These are phyloP conservation scores for Solanum pinnatisectum DNA, from an alignment of 257 asterid genomes.

Conservation along the genomic window DNA sequence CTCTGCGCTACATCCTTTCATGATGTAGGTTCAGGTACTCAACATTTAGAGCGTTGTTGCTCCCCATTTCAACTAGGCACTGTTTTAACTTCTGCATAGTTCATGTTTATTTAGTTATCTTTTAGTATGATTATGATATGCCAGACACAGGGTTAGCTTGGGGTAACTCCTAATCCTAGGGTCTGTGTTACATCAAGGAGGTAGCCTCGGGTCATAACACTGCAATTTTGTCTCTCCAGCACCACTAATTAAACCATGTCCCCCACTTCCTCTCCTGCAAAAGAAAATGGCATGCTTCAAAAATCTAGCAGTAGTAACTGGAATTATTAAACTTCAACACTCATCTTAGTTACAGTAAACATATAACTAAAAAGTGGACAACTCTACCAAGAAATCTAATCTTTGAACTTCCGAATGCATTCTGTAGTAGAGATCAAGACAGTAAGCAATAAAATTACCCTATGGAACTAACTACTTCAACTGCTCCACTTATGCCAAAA, in stretches of 20 bases:
- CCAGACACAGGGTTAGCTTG: no score
- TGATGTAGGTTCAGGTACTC: no score
- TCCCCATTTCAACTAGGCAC: no score
- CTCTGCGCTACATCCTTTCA: no score
- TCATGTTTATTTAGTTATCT: no score
- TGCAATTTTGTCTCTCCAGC: conserved; percentile 99
- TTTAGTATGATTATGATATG: no score
- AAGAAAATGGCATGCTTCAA: conserved; percentile 10
- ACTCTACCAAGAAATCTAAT: background rate
- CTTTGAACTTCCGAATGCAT: background rate
- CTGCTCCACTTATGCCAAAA: conserved; percentile 71
- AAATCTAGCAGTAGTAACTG: background rate
- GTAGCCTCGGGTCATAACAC: no score
- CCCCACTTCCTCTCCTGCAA: conserved; percentile 99
- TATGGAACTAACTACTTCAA: conserved; percentile 94
- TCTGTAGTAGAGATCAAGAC: background rate
- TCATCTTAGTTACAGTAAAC: background rate
- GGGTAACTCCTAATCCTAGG: no score
- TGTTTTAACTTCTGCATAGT: no score
- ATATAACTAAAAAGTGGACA: background rate
- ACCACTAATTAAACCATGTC: conserved; percentile 92
- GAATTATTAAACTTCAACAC: background rate
- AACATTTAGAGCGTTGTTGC: no score
- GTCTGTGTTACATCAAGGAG: no score
- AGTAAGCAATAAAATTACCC: conserved; percentile 50